phyloP scores from a whole-genome alignment of 2,329 filamentous ascomycete species.

The Aotearoamyces nothofagi region DNA sequence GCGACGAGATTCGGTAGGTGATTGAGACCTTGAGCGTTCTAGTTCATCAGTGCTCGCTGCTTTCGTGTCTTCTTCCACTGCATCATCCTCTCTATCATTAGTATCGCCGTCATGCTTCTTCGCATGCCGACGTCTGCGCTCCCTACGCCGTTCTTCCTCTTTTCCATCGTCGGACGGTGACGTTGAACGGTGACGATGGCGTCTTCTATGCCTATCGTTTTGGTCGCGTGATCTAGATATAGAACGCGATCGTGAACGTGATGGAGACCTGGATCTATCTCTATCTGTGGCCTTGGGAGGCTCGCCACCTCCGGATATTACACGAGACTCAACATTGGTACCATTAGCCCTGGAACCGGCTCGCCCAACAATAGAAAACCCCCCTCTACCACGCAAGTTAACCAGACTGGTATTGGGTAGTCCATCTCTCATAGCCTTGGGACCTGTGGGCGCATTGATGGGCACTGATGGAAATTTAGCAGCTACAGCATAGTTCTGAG shows the following conservation, averaged over 20 bases:
- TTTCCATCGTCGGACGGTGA: constrained; percentile 17
- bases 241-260: constrained; percentile 15
- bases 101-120: constrained; percentile 8
- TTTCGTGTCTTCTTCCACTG: constrained; percentile 4
- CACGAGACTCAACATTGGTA: constrained; percentile 13
- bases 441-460: constrained; percentile 73
- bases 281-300: no score
- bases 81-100: constrained; percentile 8
- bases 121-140: constrained; percentile 13
- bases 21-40: constrained; percentile 48
- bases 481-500: constrained; percentile 5
- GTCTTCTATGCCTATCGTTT: constrained; percentile 12
- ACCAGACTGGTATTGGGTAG: constrained; percentile 68
- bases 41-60: constrained; percentile 24
- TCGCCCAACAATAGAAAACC: constrained; percentile 22
- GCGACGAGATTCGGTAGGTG: constrained; percentile 40
- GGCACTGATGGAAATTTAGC: constrained; percentile 27
- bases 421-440: constrained; percentile 87
- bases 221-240: constrained; percentile 16
- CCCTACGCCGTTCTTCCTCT: constrained; percentile 17
- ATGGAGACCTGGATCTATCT: constrained; percentile 8
- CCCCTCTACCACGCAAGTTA: constrained; percentile 31
- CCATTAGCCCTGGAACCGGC: constrained; percentile 12
- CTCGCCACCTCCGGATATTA: no score
- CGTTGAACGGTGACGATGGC: constrained; percentile 17